phyloP scores from a whole-genome alignment of 2,329 filamentous ascomycete species.

The Pezicula carpinea region DNA sequence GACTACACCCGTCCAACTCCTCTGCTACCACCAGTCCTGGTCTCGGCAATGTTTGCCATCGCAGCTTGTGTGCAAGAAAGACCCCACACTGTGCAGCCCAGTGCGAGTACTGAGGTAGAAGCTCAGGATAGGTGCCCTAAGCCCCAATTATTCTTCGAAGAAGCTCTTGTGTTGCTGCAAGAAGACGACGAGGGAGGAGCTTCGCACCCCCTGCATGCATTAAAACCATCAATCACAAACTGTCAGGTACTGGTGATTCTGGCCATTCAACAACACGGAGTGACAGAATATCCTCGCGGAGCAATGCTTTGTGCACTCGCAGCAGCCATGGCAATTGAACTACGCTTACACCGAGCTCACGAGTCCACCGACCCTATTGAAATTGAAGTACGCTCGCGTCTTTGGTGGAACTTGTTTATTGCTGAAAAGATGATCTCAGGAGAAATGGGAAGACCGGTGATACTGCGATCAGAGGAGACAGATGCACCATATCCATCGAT shows the following conservation, averaged over 20 bases:
- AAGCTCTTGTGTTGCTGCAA: conserved; percentile 18
- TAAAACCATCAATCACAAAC: conserved; percentile 22
- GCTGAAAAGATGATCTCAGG: conserved; percentile 27
- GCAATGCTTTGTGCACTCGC: conserved; percentile 24
- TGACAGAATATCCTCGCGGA: conserved; percentile 26
- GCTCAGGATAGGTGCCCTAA: conserved; percentile 11
- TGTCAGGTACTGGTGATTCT: conserved; percentile 26
- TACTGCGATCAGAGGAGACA: conserved; percentile 22
- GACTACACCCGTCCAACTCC: conserved; percentile 20
- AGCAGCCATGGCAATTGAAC: conserved; percentile 25
- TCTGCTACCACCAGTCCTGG: conserved; percentile 19
- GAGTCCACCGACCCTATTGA: conserved; percentile 19
- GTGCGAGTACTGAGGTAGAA: conserved; percentile 4
- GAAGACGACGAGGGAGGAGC: conserved; percentile 4
- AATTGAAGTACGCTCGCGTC: conserved; percentile 21
- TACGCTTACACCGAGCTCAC: conserved; percentile 21
- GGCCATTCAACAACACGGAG: conserved; percentile 24
- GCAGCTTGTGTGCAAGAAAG: conserved; percentile 22
- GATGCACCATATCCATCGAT: conserved; percentile 24
- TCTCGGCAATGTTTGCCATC: conserved; percentile 24
- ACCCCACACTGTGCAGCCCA: conserved; percentile 9
- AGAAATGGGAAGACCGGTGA: conserved; percentile 24
- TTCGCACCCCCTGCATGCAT: conserved; percentile 12
- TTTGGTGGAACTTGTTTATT: conserved; percentile 29
- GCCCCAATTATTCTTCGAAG: conserved; percentile 18